Evolutionary conservation across 306 rosid species (phyloP), one percentile per base, ranked within the genome.

Genomic region (Inga oerstediana): DNA sequence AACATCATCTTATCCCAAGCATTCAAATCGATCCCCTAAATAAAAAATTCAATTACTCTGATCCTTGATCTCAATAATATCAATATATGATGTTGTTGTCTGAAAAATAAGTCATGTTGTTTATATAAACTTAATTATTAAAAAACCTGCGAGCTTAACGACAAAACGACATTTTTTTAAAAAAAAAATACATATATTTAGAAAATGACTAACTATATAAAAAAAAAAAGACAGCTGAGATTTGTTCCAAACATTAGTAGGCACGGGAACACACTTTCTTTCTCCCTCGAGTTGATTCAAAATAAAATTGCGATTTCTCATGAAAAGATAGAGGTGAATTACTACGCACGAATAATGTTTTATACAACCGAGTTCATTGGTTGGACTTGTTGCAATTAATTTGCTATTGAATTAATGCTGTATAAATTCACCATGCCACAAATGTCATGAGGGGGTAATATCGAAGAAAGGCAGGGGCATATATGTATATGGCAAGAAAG

Each of bases 401-500:
- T 58, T 76, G 80, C 41, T 59, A 14, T 22, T 58, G 7, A 45
- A 16, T 51, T 10, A 34, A 66, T 20, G 64, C 30, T 2, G 13
- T 8, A 30, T 8, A 58, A 52, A 52, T 12, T 12, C 64, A 20
- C 13, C n/a, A 49, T 24, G 51, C 20, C 24, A 71, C 64, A 64
- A 51, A 11, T 61, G 79, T 73, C 71, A 8, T 3, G 83, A 79
- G 84, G 88, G 83, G 88, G 83, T 71, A 48, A 72, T 79, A 88
- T n/a, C 13, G 46, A 6, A 39, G 39, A 70, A 77, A 35, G 37
- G 2, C 8, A 81, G 84, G 90, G 90, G 92, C n/a, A 17, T 64
- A 79, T 71, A 74, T 69, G 67, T 80, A 71, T 27, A 51, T 27
- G 10, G n/a, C 64, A 13, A 45, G 34, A 85, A 65, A 39, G 39